Percentiles rank a stretch among this genome's conserved stretches.
Conservation (phyloP, 75 land plant species). For the Pinus tabuliformis region DNA sequence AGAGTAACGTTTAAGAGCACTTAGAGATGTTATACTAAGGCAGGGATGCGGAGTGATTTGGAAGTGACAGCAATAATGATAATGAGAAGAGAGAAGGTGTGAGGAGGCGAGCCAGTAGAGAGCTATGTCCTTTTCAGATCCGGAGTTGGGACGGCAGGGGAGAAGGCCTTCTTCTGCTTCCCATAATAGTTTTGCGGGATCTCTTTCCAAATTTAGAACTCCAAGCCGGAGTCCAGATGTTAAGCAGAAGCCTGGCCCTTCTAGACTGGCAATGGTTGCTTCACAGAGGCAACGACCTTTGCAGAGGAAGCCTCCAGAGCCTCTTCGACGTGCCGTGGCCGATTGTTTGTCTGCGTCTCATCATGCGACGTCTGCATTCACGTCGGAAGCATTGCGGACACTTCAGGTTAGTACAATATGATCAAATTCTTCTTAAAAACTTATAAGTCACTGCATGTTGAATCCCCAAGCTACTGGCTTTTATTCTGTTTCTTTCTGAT, state of each 20-base stretch:
- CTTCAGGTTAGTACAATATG: conserved; percentile 60
- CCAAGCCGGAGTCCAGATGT: no score
- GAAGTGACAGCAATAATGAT: no score
- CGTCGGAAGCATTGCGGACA: conserved; percentile 82
- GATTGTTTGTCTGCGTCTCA: conserved; percentile 80
- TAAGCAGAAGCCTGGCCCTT: conserved; percentile 18
- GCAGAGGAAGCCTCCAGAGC: conserved; percentile 94
- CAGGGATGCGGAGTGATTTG: no score
- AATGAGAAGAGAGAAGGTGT: no score
- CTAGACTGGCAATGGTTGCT: conserved; percentile 26
- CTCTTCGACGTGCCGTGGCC: conserved; percentile 94
- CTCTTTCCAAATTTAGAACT: no score
- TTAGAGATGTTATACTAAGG: no score
- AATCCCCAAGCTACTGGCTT: not conserved
- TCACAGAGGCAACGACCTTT: conserved; percentile 37
- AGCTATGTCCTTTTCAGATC: no score
- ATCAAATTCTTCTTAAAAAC: not conserved
- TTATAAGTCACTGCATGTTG: not conserved
- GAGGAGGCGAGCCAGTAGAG: no score
- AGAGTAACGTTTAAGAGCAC: no score
- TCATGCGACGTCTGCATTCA: conserved; percentile 33
- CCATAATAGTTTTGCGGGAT: no score
- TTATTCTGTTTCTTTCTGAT: not conserved
- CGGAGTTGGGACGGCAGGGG: no score
- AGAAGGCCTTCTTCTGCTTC: no score